Base-by-base conservation (phyloP, 179 eudicot genomes). In the Nepenthes alata region DNA sequence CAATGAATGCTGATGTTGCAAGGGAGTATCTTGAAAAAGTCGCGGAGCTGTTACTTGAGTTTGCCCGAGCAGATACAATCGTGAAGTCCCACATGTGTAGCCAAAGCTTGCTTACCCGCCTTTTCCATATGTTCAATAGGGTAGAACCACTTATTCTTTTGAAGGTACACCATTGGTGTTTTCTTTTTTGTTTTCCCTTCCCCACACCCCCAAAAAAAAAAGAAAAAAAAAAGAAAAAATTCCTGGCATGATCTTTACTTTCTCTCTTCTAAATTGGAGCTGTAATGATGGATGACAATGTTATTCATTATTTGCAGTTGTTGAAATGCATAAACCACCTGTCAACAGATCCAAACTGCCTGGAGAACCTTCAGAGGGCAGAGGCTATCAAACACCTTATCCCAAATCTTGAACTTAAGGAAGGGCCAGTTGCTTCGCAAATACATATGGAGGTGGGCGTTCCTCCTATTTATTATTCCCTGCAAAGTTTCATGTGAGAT, bases 341-440 rank as follows among this genome's bases (percentile, higher is more conserved):
- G 60, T 90, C 99, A 50, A 90, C 93, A 55, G 99, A 94, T 63
- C 95, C 99, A 45, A 95, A 94, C 74, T 94, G 99, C 75, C 77
- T 94, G 65, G 99, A 94, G 76, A 85, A 87, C 77, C 99, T 94
- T 76, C 99, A 94, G 78, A 82, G 99, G 62, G 97, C 99, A 68
- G 97, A 94, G 72, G 95, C 97, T 6, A 89, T 94, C 52, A 85
- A 83, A 70, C 84, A 85, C 77, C 85, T 94, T 73, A 94, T 94
- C 61, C 99, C 95, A 50, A 94, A 90, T 71, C 91, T 94, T 79
- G 97, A 90, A 71, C 83, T 94, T 74, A 89, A 83, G 77, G 99
- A 94, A 58, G 99, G 95, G 62, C 85, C 86, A 74, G 89, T 94
- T 63, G 81, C 83, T 56, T 85, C 94, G 49, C 94, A 85, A 71